A percentile compares a stretch with the other conserved stretches of the same genome.
Conservation (phyloP, 2,329 filamentous ascomycete genomes). For the Ramularia endophylla region DNA sequence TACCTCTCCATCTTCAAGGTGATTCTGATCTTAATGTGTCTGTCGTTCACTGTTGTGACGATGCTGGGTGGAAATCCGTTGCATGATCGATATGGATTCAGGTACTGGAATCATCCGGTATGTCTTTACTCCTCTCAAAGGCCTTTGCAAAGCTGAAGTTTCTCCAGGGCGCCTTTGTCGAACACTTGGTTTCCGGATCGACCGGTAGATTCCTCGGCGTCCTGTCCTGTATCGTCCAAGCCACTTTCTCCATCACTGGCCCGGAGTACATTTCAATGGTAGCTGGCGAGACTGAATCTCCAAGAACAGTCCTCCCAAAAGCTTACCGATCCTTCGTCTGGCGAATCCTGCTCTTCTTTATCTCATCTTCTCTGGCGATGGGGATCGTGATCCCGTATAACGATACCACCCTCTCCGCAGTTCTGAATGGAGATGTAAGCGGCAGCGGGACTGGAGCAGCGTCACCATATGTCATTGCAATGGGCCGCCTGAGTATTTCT, state of each 20-base stretch:
- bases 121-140: too few species aligned
- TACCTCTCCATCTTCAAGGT: conserved; percentile 53
- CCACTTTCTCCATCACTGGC: conserved; percentile 61
- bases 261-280: conserved; percentile 61
- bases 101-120: conserved; percentile 62
- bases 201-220: conserved; percentile 73
- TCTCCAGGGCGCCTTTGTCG: conserved; percentile 49
- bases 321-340: conserved; percentile 77
- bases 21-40: conserved; percentile 63
- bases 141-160: too few species aligned
- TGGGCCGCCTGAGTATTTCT: conserved; percentile 58
- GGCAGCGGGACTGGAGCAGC: conserved; percentile 60
- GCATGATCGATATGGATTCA: conserved; percentile 65
- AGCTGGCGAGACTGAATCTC: conserved; percentile 66
- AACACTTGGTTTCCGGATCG: conserved; percentile 57
- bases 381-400: conserved; percentile 68
- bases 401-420: conserved; percentile 55
- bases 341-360: conserved; percentile 68
- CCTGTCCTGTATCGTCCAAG: conserved; percentile 66
- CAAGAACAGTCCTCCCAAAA: conserved; percentile 61
- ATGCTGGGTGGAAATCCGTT: conserved; percentile 76
- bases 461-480: conserved; percentile 58
- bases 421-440: conserved; percentile 38
- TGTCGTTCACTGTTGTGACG: conserved; percentile 72
- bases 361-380: conserved; percentile 65